Percentiles rank a stretch among this genome's conserved stretches.
These are phyloP conservation scores for Arthroderma sp. DNA, from an alignment of 2,329 filamentous ascomycete species.

Conservation along the genomic window DNA sequence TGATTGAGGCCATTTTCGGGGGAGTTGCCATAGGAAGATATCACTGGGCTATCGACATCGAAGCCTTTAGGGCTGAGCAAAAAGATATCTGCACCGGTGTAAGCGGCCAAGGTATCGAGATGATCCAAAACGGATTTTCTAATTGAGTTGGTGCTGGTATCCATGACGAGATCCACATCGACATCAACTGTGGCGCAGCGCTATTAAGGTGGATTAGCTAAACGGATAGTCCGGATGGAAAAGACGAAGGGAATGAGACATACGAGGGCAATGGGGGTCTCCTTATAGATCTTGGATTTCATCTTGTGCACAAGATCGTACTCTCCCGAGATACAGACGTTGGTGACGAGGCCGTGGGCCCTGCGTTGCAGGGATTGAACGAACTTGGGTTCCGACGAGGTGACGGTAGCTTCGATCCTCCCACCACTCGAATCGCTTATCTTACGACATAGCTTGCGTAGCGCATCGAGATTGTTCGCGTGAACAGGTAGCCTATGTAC, in stretches of 20 bases:
- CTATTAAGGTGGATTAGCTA: slow-evolving; percentile 34
- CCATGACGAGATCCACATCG: slow-evolving; percentile 78
- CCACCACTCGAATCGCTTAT: slow-evolving; percentile 56
- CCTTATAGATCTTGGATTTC: slow-evolving; percentile 76
- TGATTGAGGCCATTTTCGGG: slow-evolving; percentile 75
- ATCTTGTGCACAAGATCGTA: slow-evolving; percentile 81
- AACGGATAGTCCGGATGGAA: slow-evolving; percentile 12
- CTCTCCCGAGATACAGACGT: slow-evolving; percentile 80
- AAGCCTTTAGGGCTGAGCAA: slow-evolving; percentile 79
- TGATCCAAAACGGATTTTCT: slow-evolving; percentile 67
- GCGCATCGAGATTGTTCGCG: slow-evolving; percentile 65
- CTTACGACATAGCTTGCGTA: slow-evolving; percentile 68
- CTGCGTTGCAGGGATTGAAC: slow-evolving; percentile 35
- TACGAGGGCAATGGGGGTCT: slow-evolving; percentile 87
- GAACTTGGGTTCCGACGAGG: slow-evolving; percentile 65
- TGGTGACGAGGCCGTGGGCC: slow-evolving; percentile 55
- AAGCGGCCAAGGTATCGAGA: slow-evolving; percentile 72
- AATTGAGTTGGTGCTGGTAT: slow-evolving; percentile 53
- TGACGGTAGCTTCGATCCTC: slow-evolving; percentile 70
- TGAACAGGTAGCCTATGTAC: slow-evolving; percentile 89
- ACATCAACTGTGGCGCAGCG: slow-evolving; percentile 88
- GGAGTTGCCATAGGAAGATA: slow-evolving; percentile 61
- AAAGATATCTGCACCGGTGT: slow-evolving; percentile 93
- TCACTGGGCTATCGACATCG: slow-evolving; percentile 58
- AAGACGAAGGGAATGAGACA: slow-evolving; percentile 23